Percentiles rank a stretch among this genome's conserved stretches.
phyloP scores from a whole-genome alignment of 2,329 filamentous ascomycete species.

The Epichloe uncinata region DNA sequence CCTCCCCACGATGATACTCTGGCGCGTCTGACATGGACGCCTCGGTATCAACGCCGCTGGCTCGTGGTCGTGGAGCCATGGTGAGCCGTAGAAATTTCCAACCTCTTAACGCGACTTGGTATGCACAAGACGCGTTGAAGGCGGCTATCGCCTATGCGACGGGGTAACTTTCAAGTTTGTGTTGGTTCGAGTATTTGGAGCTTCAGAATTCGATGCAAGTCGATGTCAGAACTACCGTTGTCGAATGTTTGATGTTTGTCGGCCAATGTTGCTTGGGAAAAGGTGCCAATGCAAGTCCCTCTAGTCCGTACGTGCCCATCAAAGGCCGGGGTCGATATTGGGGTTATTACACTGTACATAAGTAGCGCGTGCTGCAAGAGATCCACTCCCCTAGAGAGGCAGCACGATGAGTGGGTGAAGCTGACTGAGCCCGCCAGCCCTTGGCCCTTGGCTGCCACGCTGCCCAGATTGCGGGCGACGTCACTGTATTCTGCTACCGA shows the following conservation, averaged over 20 bases:
- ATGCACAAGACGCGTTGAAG: slow-evolving; percentile 31
- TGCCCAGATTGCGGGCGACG: neutral
- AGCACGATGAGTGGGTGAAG: neutral
- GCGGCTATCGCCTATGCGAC: slow-evolving; percentile 3
- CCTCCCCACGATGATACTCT: slow-evolving; percentile 30
- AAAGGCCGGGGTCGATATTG: slow-evolving; percentile 15
- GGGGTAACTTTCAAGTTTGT: neutral
- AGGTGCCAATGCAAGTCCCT: slow-evolving; percentile 19
- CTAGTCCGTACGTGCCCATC: slow-evolving; percentile 16
- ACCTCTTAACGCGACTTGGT: slow-evolving; percentile 41
- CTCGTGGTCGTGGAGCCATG: slow-evolving; percentile 43
- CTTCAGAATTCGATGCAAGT: neutral
- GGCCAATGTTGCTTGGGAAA: slow-evolving; percentile 17
- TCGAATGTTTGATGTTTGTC: slow-evolving; percentile 6
- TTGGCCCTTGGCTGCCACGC: neutral
- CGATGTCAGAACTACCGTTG: neutral
- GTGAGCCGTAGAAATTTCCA: slow-evolving; percentile 15
- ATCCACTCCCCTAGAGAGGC: slow-evolving; percentile 9
- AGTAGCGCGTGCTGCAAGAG: slow-evolving; percentile 18
- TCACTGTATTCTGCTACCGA: neutral
- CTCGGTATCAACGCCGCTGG: slow-evolving; percentile 42
- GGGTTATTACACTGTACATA: too few relatives aligned
- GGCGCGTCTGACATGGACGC: slow-evolving; percentile 51
- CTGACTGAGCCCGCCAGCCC: too few relatives aligned
- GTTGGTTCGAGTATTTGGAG: neutral